phyloP scores from a whole-genome alignment of 2,329 filamentous ascomycete genomes.

The Geoglossum cookeanum region DNA sequence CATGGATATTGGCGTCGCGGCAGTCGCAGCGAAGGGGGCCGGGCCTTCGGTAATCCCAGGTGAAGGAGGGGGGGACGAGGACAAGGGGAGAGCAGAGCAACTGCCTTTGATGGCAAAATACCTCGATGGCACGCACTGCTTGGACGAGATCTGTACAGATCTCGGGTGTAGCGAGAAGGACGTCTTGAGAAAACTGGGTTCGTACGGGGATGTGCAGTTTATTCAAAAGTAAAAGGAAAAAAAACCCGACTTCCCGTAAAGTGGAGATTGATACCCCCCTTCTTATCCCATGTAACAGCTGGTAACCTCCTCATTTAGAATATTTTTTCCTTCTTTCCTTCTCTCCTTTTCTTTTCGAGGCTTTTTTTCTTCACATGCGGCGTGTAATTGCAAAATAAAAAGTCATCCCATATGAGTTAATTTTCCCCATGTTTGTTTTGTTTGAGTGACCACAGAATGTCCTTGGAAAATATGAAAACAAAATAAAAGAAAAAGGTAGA shows the following conservation, averaged over 20 bases:
- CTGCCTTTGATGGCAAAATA: constrained; percentile 28
- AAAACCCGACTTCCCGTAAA: neutral
- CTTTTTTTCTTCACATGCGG: no score
- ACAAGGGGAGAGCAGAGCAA: constrained; percentile 18
- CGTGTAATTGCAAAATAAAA: no score
- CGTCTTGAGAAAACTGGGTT: constrained; percentile 37
- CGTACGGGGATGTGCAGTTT: constrained; percentile 3
- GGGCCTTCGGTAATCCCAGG: constrained; percentile 14
- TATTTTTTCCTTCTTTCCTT: no score
- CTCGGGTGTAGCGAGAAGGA: constrained; percentile 49
- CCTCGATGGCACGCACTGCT: constrained; percentile 54
- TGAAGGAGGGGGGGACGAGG: constrained; percentile 9
- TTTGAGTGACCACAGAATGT: neutral
- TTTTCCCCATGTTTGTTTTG: no score
- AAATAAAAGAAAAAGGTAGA: neutral
- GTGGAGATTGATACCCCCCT: no score
- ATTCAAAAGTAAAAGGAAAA: neutral
- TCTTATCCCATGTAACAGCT: no score
- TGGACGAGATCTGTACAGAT: constrained; percentile 71
- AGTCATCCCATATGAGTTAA: no score
- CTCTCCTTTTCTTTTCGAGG: no score
- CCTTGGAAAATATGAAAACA: neutral
- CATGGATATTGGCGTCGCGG: constrained; percentile 4
- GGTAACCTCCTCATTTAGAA: no score
- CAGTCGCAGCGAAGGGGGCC: constrained; percentile 11